A percentile compares a stretch with the other conserved stretches of the same genome.
These are phyloP conservation scores for Neurospora africana DNA, from an alignment of 495 filamentous ascomycete genomes.

Conservation along the genomic window DNA sequence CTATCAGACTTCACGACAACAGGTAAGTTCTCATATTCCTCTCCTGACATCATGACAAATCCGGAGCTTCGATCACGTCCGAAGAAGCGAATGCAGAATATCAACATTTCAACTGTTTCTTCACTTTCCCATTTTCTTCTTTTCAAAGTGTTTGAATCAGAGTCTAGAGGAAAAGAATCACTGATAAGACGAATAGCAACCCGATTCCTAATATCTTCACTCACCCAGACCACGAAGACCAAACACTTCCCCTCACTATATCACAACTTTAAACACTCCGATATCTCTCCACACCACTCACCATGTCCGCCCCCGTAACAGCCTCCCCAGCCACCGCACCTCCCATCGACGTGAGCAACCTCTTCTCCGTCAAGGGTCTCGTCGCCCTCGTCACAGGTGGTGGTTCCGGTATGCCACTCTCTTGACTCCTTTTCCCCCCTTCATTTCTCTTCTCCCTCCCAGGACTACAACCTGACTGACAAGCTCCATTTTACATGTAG, in stretches of 20 bases:
- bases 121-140: background rate
- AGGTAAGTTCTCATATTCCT: background rate
- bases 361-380: constrained; percentile 49
- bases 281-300: background rate
- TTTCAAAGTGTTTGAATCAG: background rate
- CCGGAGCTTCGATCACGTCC: background rate
- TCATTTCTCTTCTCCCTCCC: background rate
- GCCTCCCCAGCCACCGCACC: background rate
- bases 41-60: background rate
- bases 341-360: constrained; percentile 24
- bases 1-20: background rate
- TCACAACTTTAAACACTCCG: background rate
- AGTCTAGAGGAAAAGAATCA: background rate
- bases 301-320: background rate
- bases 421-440: no score
- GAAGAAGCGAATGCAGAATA: background rate
- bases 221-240: background rate
- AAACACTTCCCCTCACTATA: background rate
- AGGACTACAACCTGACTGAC: no score
- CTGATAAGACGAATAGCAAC: background rate
- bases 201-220: background rate
- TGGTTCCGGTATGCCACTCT: constrained; percentile 39
- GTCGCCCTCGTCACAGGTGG: constrained; percentile 57
- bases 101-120: background rate
- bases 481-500: constrained; percentile 9